Base-by-base conservation (phyloP, 176 grass and related monocot genomes). In the Carex littledalei region DNA sequence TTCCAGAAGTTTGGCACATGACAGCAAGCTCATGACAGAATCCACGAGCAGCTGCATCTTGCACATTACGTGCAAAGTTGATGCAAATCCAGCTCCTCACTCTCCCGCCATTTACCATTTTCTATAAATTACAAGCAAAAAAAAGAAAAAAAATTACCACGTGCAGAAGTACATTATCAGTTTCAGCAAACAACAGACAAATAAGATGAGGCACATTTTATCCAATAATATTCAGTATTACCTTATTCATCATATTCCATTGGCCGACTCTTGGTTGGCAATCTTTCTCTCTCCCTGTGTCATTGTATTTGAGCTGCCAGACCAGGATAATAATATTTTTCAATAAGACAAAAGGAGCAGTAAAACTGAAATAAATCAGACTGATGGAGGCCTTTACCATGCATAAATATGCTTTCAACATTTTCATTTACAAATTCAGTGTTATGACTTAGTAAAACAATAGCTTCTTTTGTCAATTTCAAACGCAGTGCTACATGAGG, bases 221-320 rank as follows among this genome's bases (percentile, higher is more conserved):
- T 47, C 29, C 4, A 67, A 66, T 35, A 67, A 65, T 29, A 29
- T 60, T 82, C 58, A 62, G 75, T 80, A 59, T 72, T 91, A 99
- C 96, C 88, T 99, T 99, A 63, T 99, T 99, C 96, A 94, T 99
- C 96, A 99, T 99, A 84, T 99, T 99, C 96, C 96, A 99, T 87
- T 99, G 96, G 29, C 96, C 96, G 32, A 93, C 63, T 85, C 91
- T 94, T 73, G 96, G 96, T 59, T 92, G 86, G 88, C 96, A 99
- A 73, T 99, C 91, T 78, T 89, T 95, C 81, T 99, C 96, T 89
- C 81, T 92, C 16, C 96, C 96, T 63, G 93, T 92, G 72, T 98
- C 96, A 11, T 90, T 89, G 82, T 95, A 98, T 61, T 98, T 98
- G 3, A 98, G 96, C 90, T 98, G 86, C 67, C 81, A 57, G 35